Percentiles rank a stretch among this genome's conserved stretches.
Conservation (phyloP, 495 filamentous ascomycete genomes). For the Aspergillus diversus region DNA sequence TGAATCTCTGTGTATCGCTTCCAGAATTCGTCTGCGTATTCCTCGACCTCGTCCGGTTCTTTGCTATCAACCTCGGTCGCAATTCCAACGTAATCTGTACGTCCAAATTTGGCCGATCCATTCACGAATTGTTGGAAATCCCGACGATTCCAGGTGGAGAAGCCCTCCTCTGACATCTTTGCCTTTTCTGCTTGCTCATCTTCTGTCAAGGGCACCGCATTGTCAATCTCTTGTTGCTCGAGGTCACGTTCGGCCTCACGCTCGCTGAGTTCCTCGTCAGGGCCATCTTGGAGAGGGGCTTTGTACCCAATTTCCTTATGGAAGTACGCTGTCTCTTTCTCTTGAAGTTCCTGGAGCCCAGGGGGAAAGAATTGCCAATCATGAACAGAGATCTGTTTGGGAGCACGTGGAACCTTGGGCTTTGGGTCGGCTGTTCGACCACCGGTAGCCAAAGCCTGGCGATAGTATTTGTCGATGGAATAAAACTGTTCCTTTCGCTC, state of each 20-base stretch:
- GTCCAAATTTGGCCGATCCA: conserved; percentile 88
- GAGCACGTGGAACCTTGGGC: conserved; percentile 92
- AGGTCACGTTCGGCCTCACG: conserved; percentile 86
- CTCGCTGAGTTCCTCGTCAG: conserved; percentile 80
- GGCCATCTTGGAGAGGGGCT: conserved; percentile 78
- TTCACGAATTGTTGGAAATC: conserved; percentile 99
- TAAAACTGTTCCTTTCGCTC: conserved; percentile 98
- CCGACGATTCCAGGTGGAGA: conserved; percentile 90
- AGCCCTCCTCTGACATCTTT: conserved; percentile 77
- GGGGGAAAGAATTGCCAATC: conserved; percentile 98
- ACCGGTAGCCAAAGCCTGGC: conserved; percentile 83
- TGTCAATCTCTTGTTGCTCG: conserved; percentile 91
- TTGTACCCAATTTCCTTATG: conserved; percentile 96
- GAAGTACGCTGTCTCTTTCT: conserved; percentile 93
- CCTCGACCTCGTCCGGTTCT: conserved; percentile 77
- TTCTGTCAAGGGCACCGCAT: conserved; percentile 85
- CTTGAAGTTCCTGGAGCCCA: conserved; percentile 82
- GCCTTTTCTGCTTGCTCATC: conserved; percentile 86
- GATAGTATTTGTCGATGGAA: conserved; percentile 98
- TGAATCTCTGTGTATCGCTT: conserved; percentile 83
- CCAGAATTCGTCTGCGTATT: conserved; percentile 96
- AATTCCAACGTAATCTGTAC: conserved; percentile 80
- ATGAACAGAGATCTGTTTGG: conserved; percentile 88
- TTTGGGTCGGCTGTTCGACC: conserved; percentile 85
- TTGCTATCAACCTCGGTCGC: conserved; percentile 92